Base-by-base conservation (phyloP, 2,329 filamentous ascomycete species). In the Massarina eburnea region DNA sequence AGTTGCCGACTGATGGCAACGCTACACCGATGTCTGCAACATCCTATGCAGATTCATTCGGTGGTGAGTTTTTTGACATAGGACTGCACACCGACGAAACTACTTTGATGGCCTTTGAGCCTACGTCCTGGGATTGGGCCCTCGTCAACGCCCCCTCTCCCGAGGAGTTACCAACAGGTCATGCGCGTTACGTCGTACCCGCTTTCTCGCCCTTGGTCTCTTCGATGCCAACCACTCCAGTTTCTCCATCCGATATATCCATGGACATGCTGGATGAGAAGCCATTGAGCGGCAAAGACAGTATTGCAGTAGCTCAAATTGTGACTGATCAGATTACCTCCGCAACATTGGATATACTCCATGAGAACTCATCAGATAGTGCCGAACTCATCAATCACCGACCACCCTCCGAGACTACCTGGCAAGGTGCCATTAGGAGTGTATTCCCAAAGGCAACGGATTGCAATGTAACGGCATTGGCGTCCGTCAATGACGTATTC, bases 321-420 rank as follows among this genome's bases (percentile, higher is more conserved):
- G 70, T 89, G n/a, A 84, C 84, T 2, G 84, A 88, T 48, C 86
- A 90, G 61, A 79, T 85, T 18, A 77, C 81, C 2, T 80, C 76
- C 8, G 79, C 82, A 4, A 74, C 70, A 1, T 51, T 69, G 8
- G 66, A 70, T 39, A 41, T 70, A 14, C 54, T 69, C 8, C 52
- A 58, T 9, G 62, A 69, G 21, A 43, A 58, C 17, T 2, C 27
- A n/a, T 7, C 12, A 14, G 4, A 15, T 18, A 4, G 14, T n/a
- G 7, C 12, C 30, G 8, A 21, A 8, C 10, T 27, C 33, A 12
- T 21, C 39, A 9, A 33, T 0, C 17, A 15, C 1, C 29, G 15
- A 20, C n/a, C 39, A 14, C 47, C 72, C 62, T 12, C 46, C 7
- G 61, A 64, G 35, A 46, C 45, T 21, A 52, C 52, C 19, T 62